Base-by-base conservation (phyloP, 169 alveolate genomes). In the Cystoisospora suis region DNA sequence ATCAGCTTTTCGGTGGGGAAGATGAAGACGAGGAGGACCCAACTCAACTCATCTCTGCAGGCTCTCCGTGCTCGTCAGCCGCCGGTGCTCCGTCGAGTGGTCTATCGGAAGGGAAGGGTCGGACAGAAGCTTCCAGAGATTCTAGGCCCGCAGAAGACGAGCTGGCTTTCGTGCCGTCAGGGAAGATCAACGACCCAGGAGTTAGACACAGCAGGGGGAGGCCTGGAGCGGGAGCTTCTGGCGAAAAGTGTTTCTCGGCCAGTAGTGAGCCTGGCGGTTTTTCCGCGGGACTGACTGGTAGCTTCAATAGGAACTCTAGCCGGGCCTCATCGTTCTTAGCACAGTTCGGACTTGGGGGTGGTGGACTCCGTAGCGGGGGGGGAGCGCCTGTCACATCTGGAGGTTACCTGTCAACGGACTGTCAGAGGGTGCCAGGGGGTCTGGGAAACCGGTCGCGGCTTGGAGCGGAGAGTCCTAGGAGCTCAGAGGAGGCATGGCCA, bases 1-100 rank as follows among this genome's bases (percentile, higher is more conserved):
- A 72, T 72, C 36, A 72, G 27, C 75, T 88, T 29, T 61, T 85
- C 12, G 81, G 23, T 3, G 90, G 20, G 4, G 81, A 61, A 38
- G 80, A 58, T 3, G 81, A 40, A 40, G 88, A 49, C 29, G 34
- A 58, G 1, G 81, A 36, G 42, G 77, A 9, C n/a, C n/a, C n/a
- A n/a, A n/a, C n/a, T n/a, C n/a, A n/a, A n/a, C n/a, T n/a, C n/a
- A n/a, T n/a, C n/a, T n/a, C n/a, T n/a, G n/a, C n/a, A n/a, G n/a
- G n/a, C n/a, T n/a, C n/a, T n/a, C n/a, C n/a, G n/a, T n/a, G n/a
- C n/a, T n/a, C n/a, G 59, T 36, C 85, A 65, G 69, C 69, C 5
- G 65, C 2, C 44, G 44, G 77, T 20, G 77, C 42, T 23, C 15
- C 45, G 32, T 20, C 23, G 9, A 69, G 65, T 20, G 45, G n/a